These are phyloP conservation scores for Agrocybe chaxingu DNA, from an alignment of 768 basidiomycete species.

Conservation along the genomic window DNA sequence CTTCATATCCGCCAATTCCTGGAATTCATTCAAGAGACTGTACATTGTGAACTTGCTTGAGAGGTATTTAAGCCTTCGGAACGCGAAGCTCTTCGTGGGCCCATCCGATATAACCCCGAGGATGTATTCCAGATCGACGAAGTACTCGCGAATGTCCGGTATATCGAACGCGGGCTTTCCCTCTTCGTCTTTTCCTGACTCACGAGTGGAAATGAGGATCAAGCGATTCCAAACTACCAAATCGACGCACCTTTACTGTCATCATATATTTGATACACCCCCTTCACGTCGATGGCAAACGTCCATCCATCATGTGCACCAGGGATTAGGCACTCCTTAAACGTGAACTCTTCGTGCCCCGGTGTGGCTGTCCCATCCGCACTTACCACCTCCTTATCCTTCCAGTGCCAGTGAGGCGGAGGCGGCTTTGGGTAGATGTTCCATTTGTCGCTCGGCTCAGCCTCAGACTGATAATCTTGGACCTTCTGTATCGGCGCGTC, in stretches of 20 bases:
- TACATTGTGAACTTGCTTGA: conserved; percentile 95
- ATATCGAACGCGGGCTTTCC: conserved; percentile 65
- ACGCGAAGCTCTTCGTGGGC: conserved; percentile 95
- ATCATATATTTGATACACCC: conserved; percentile 86
- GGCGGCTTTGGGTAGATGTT: conserved; percentile 90
- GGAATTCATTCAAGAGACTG: conserved; percentile 84
- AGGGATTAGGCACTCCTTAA: conserved; percentile 75
- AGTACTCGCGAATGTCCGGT: conserved; percentile 90
- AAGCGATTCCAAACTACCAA: background rate
- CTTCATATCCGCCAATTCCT: conserved; percentile 97
- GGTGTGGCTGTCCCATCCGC: conserved; percentile 28
- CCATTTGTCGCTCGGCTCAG: conserved; percentile 58
- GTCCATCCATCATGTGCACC: conserved; percentile 51
- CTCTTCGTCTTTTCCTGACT: conserved; percentile 9
- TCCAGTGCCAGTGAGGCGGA: conserved; percentile 95
- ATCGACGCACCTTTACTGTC: conserved; percentile 28
- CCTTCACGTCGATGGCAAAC: conserved; percentile 79
- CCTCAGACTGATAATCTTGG: conserved; percentile 8
- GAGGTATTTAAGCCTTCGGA: conserved; percentile 85
- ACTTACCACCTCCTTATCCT: conserved; percentile 44
- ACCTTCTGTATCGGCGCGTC: conserved; percentile 29
- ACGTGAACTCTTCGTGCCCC: conserved; percentile 55
- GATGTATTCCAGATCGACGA: conserved; percentile 91
- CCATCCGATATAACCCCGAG: conserved; percentile 91
- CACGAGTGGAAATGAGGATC: background rate